Percentiles rank a stretch among this genome's conserved stretches.
These are phyloP conservation scores for Nicotiana undulata DNA, from an alignment of 257 asterid genomes.

Conservation along the genomic window DNA sequence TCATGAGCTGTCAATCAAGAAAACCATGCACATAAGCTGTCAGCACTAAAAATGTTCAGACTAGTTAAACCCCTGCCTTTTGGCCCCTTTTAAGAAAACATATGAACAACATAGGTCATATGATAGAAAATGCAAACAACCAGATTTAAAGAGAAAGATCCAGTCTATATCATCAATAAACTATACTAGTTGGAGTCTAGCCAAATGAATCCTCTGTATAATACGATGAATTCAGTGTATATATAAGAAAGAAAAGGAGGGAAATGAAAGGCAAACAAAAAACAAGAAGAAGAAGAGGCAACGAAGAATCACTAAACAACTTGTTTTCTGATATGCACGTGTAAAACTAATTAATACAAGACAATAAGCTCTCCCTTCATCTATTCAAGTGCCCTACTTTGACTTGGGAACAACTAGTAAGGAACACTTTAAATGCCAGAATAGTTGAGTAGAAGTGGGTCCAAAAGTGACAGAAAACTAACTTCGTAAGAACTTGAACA, in stretches of 20 bases:
- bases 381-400: background rate
- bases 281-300: background rate
- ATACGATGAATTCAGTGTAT: background rate
- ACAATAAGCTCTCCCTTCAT: background rate
- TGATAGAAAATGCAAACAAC: background rate
- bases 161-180: background rate
- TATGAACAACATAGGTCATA: background rate
- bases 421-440: background rate
- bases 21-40: background rate
- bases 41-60: background rate
- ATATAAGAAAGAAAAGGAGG: background rate
- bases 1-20: constrained; percentile 9
- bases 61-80: background rate
- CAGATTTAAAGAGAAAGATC: background rate
- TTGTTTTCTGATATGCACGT: background rate
- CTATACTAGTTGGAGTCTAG: background rate
- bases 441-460: background rate
- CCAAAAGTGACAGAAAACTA: background rate
- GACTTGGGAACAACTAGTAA: background rate
- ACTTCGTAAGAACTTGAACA: background rate
- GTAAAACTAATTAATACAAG: background rate
- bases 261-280: background rate
- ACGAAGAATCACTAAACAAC: background rate
- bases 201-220: background rate
- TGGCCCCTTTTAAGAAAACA: background rate